Evolutionary conservation across 2,329 filamentous ascomycete species (phyloP).

Genomic region (Neodidymelliopsis sp.): DNA sequence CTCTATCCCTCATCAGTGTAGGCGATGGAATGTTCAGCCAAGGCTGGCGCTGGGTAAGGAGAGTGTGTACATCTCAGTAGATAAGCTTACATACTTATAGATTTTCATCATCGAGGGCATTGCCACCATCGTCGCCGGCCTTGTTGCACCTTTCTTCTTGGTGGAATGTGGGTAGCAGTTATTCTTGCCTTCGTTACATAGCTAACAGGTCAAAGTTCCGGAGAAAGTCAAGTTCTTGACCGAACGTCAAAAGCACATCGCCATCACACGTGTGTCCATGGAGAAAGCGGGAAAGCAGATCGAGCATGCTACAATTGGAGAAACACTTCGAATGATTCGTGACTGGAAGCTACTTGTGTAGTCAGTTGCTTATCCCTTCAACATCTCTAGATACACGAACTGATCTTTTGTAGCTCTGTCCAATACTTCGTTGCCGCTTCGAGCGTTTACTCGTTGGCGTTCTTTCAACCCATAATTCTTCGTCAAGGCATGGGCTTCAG

Average conservation of each 20-base stretch:
- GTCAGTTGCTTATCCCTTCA: slow-evolving; percentile 14
- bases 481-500: slow-evolving; percentile 36
- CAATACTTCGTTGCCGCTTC: slow-evolving; percentile 43
- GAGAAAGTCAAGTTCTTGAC: slow-evolving; percentile 40
- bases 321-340: slow-evolving; percentile 33
- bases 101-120: slow-evolving; percentile 37
- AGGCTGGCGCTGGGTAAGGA: slow-evolving; percentile 41
- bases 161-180: slow-evolving; percentile 38
- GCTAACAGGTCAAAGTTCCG: slow-evolving; percentile 22
- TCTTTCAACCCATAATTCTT: slow-evolving; percentile 37
- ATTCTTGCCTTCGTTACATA: too few relatives aligned
- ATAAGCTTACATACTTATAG: too few relatives aligned
- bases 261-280: slow-evolving; percentile 30
- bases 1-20: slow-evolving; percentile 41
- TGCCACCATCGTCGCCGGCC: slow-evolving; percentile 26
- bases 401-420: slow-evolving; percentile 25
- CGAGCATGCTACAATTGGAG: slow-evolving; percentile 33
- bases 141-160: slow-evolving; percentile 33
- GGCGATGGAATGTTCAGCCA: slow-evolving; percentile 41
- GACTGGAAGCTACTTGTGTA: slow-evolving; percentile 44
- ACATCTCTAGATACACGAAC: neutral
- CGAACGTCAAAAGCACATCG: slow-evolving; percentile 37
- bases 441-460: slow-evolving; percentile 33
- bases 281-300: slow-evolving; percentile 35
- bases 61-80: too few relatives aligned